Percentiles rank a stretch among this genome's conserved stretches.
phyloP scores from a whole-genome alignment of 2,329 filamentous ascomycete genomes.

The Trichoderma sp. region DNA sequence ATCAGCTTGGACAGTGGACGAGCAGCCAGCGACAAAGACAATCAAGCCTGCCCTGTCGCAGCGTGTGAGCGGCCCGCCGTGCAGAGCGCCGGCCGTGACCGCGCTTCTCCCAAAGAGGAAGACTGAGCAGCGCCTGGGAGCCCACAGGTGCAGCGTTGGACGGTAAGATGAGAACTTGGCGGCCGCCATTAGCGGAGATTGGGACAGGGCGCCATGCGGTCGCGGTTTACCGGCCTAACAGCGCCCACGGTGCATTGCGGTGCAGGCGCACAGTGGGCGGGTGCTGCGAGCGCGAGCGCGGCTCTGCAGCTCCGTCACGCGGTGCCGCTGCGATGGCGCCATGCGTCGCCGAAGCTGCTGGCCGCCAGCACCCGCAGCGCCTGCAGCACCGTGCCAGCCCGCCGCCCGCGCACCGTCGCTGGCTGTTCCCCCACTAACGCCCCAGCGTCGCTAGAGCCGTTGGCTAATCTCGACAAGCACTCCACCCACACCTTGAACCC shows the following conservation, averaged over 20 bases:
- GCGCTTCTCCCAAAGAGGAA: slow-evolving; percentile 29
- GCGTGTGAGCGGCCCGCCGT: slow-evolving; percentile 29
- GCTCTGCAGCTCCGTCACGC: no score
- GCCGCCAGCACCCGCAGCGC: no score
- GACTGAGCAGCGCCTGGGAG: slow-evolving; percentile 23
- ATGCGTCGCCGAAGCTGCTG: slow-evolving; percentile 29
- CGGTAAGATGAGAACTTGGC: slow-evolving; percentile 29
- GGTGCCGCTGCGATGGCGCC: not conserved
- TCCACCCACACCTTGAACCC: slow-evolving; percentile 45
- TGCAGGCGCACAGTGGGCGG: not conserved
- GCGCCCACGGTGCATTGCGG: slow-evolving; percentile 1
- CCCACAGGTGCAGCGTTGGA: slow-evolving; percentile 23
- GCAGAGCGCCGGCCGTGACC: slow-evolving; percentile 27
- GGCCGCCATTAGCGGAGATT: slow-evolving; percentile 30
- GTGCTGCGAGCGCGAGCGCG: not conserved
- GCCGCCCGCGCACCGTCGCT: slow-evolving; percentile 18
- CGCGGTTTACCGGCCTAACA: slow-evolving; percentile 25
- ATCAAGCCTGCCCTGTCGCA: slow-evolving; percentile 24
- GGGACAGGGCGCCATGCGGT: slow-evolving; percentile 25
- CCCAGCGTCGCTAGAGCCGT: slow-evolving; percentile 33
- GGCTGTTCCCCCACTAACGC: slow-evolving; percentile 37
- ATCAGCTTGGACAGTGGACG: no score
- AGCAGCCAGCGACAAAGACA: not conserved
- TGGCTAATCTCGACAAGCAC: slow-evolving; percentile 48
- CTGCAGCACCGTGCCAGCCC: not conserved